phyloP scores from a whole-genome alignment of 805 yeast species.

The Saccharomycopsis fibuligera region DNA sequence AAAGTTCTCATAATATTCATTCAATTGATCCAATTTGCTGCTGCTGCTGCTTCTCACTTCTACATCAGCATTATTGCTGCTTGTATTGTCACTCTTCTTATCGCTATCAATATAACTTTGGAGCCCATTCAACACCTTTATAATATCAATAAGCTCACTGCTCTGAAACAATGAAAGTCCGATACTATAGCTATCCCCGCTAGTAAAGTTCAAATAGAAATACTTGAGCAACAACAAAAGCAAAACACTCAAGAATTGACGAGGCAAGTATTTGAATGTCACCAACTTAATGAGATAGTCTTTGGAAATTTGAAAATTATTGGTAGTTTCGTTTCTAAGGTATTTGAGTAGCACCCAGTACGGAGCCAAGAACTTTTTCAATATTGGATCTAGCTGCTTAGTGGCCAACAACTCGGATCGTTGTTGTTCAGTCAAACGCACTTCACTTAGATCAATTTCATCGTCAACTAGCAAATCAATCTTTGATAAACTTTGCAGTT shows the following conservation, averaged over 20 bases:
- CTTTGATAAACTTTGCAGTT: conserved; percentile 16
- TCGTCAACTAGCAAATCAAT: conserved; percentile 13
- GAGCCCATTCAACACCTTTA: conserved; percentile 12
- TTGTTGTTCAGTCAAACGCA: conserved; percentile 6
- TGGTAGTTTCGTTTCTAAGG: conserved; percentile 30
- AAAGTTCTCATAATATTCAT: conserved; percentile 10
- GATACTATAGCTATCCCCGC: neutral
- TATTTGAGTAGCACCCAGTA: conserved; percentile 56
- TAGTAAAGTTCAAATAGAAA: conserved; percentile 16
- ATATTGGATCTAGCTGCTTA: conserved; percentile 41
- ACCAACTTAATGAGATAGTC: conserved; percentile 35
- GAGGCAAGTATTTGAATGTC: conserved; percentile 40
- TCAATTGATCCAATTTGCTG: neutral
- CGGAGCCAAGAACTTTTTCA: conserved; percentile 66
- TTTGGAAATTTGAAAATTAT: conserved; percentile 28
- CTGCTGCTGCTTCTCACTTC: too few relatives aligned
- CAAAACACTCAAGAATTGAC: conserved; percentile 5
- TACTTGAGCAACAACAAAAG: conserved; percentile 15
- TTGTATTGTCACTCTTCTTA: too few relatives aligned
- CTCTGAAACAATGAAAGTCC: conserved; percentile 19
- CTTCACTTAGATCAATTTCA: conserved; percentile 4
- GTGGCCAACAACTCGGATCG: conserved; percentile 4
- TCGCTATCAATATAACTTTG: neutral
- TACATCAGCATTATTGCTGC: too few relatives aligned
- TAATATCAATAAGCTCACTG: conserved; percentile 11